phyloP scores from a whole-genome alignment of 768 basidiomycete species.

The Hypholoma sublateritium region DNA sequence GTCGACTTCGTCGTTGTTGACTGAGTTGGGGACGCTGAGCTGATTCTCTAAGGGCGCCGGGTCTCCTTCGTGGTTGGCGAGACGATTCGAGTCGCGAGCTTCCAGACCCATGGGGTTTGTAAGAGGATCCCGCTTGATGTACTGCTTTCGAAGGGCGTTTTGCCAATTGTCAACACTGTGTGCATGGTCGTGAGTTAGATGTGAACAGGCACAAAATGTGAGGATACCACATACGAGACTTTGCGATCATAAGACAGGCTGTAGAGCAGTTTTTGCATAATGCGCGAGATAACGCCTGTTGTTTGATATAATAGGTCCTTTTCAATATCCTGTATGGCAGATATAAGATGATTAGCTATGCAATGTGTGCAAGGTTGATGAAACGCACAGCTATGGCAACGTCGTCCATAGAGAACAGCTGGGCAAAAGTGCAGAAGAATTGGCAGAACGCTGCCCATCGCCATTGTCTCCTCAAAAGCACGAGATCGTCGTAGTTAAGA shows the following conservation, averaged over 20 bases:
- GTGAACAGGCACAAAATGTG: background rate
- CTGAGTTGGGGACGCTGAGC: background rate
- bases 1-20: background rate
- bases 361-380: constrained; percentile 6
- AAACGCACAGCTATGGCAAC: constrained; percentile 61
- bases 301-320: constrained; percentile 67
- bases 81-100: constrained; percentile 23
- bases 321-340: constrained; percentile 65
- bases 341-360: constrained; percentile 11
- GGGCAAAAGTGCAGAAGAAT: constrained; percentile 84
- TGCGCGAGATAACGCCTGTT: constrained; percentile 60
- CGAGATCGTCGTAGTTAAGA: constrained; percentile 37
- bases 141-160: constrained; percentile 72
- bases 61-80: constrained; percentile 13
- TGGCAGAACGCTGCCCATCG: constrained; percentile 92
- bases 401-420: constrained; percentile 69
- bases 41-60: background rate
- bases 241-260: constrained; percentile 81
- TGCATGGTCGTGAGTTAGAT: constrained; percentile 17
- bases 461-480: constrained; percentile 74
- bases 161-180: constrained; percentile 77
- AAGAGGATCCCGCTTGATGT: constrained; percentile 67
- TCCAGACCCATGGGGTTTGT: constrained; percentile 74
- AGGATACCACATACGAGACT: constrained; percentile 55
- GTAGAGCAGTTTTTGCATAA: constrained; percentile 74